A percentile compares a stretch with the other conserved stretches of the same genome.
phyloP scores from a whole-genome alignment of 106 monocot species.

The Iris macrosiphon region DNA sequence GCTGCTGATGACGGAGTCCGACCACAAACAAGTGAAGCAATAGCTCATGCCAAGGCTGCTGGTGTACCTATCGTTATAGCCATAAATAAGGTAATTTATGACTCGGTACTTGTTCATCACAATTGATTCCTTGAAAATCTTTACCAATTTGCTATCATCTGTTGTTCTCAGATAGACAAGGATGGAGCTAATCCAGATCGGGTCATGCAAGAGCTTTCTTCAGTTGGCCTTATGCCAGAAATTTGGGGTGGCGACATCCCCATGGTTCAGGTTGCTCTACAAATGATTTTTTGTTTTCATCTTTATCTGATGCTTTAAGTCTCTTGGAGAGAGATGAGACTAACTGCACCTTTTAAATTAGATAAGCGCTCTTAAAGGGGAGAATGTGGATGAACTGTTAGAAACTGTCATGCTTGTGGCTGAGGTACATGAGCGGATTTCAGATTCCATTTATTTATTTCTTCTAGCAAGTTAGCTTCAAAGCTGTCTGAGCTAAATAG shows the following conservation, averaged over 20 bases:
- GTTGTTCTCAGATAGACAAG: conserved; percentile 70
- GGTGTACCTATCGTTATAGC: conserved; percentile 89
- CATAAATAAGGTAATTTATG: conserved; percentile 72
- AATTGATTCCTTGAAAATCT: background rate
- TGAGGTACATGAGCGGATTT: conserved; percentile 45
- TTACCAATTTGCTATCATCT: background rate
- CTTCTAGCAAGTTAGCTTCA: background rate
- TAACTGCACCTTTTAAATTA: conserved; percentile 22
- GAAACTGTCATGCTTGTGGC: conserved; percentile 95
- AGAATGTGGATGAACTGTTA: conserved; percentile 85
- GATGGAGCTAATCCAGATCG: conserved; percentile 90
- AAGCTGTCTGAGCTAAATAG: background rate
- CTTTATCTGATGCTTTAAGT: conserved; percentile 5
- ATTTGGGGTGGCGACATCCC: conserved; percentile 93
- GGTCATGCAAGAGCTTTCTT: conserved; percentile 96
- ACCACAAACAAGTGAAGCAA: conserved; percentile 94
- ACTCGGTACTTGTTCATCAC: background rate
- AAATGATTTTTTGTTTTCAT: background rate
- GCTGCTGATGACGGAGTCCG: conserved; percentile 99
- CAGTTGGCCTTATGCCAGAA: conserved; percentile 87
- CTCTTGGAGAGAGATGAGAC: conserved; percentile 16
- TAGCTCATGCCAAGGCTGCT: conserved; percentile 99
- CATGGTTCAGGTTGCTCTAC: conserved; percentile 74
- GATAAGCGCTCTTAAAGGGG: conserved; percentile 94
- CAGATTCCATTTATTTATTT: background rate